Percentiles rank a stretch among this genome's conserved stretches.
Conservation (phyloP, 345 rosid species). For the Kandelia obovata region DNA sequence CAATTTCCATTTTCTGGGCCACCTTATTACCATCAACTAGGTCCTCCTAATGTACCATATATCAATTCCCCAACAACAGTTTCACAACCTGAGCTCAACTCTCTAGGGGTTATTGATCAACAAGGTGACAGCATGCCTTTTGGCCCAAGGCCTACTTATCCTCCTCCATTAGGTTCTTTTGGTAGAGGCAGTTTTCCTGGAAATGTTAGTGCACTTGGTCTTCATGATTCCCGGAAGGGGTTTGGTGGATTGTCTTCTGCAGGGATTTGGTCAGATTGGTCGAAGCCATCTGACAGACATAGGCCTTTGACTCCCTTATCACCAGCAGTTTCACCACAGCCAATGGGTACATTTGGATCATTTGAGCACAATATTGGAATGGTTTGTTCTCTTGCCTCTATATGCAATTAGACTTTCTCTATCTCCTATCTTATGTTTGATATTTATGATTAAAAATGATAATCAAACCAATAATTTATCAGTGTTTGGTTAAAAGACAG, state of each 20-base stretch:
- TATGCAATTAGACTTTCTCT: not conserved
- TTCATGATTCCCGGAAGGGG: conserved; percentile 68
- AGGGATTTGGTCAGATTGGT: conserved; percentile 81
- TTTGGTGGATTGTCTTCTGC: conserved; percentile 68
- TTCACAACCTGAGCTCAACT: conserved; percentile 60
- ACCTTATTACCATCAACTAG: conserved; percentile 68
- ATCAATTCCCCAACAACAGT: conserved; percentile 59
- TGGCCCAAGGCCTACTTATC: conserved; percentile 67
- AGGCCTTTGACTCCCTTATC: conserved; percentile 57
- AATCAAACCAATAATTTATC: no score
- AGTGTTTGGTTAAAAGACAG: no score
- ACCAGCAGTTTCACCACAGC: conserved; percentile 77
- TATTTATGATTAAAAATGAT: no score
- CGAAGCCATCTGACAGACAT: conserved; percentile 65
- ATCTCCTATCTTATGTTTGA: not conserved
- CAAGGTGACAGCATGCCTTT: conserved; percentile 64
- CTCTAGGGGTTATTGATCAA: conserved; percentile 55
- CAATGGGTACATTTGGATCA: conserved; percentile 52
- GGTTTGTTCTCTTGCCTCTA: conserved; percentile 43
- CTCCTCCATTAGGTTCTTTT: conserved; percentile 65
- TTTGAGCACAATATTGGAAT: conserved; percentile 60
- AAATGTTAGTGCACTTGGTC: conserved; percentile 54
- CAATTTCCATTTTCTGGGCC: conserved; percentile 69
- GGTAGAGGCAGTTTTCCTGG: conserved; percentile 52
- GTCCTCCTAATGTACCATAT: conserved; percentile 67